A percentile compares a stretch with the other conserved stretches of the same genome.
phyloP scores from a whole-genome alignment of 2,329 filamentous ascomycete genomes.

The Colletotrichum kahawae region DNA sequence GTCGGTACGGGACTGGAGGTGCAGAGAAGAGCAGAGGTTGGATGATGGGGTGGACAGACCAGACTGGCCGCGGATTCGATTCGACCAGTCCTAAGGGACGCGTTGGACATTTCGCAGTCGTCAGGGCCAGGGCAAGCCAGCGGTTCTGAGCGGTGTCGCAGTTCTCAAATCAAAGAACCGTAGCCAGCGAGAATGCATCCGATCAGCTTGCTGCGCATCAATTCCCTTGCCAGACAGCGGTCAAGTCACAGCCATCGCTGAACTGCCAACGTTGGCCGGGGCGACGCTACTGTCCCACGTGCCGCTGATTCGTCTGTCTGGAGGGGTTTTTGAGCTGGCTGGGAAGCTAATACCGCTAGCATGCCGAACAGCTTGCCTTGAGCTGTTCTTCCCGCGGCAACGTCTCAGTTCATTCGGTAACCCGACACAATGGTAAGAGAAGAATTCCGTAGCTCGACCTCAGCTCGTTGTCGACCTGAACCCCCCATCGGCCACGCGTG shows the following conservation, averaged over 20 bases:
- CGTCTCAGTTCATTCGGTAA: not conserved
- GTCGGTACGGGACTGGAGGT: not conserved
- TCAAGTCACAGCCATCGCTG: not conserved
- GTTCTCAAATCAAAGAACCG: not conserved
- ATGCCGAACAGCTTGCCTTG: not conserved
- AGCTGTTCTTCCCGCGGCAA: not conserved
- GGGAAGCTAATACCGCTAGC: not conserved
- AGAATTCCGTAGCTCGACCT: not conserved
- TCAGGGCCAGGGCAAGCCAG: not conserved
- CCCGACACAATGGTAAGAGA: not conserved
- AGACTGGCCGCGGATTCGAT: not conserved
- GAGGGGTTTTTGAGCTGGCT: not conserved
- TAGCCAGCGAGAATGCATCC: not conserved
- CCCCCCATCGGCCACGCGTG: not conserved
- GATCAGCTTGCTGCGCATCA: not conserved
- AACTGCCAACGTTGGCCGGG: not conserved
- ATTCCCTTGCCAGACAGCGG: not conserved
- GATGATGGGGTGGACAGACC: not conserved
- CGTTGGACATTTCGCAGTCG: not conserved
- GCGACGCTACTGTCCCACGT: not conserved
- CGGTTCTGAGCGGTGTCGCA: not conserved
- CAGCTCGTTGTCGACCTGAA: not conserved
- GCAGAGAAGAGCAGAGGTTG: not conserved
- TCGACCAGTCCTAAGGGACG: not conserved
- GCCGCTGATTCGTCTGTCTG: not conserved